Base-by-base conservation (phyloP, 2,329 filamentous ascomycete genomes). In the Huntiella moniliformis region DNA sequence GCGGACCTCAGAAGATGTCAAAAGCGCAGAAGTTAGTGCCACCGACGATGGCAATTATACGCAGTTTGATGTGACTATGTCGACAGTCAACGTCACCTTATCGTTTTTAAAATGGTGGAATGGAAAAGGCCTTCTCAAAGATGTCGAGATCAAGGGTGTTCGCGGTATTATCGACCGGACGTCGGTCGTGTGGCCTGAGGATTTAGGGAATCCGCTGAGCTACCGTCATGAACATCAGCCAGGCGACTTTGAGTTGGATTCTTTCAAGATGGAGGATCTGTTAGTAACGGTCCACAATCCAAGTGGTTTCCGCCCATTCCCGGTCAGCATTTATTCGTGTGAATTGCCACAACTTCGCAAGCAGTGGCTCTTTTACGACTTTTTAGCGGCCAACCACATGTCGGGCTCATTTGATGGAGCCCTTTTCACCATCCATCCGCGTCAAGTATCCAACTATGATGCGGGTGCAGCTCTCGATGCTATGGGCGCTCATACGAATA, bases 41-140 rank as follows among this genome's bases (percentile, higher is more conserved):
- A 73, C 78, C 48, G 87, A 96, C 56, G 88, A 96, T 57, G 85
- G 83, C 13, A 98, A 98, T 57, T 98, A 96, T 60, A 95, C 87
- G 0, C 91, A 98, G 54, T 98, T 95, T 54, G 91, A 98, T 56
- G 68, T 98, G 12, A 94, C 86, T 0, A 84, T 98, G 49, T 84
- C 91, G 51, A 92, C 84, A 0, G 84, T 98, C 51, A 94, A 98
- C 56, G 88, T 98, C 37, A 96, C 88, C 0, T 61, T 98, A 18
- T 98, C 91, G 0, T 96, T 98, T 54, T 71, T 86, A n/a, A 96
- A 95, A 58, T 98, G 91, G 91, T 92, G 93, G 75, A 96, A 94
- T 54, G 88, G 91, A 16, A 95, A 88, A 60, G 91, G 91, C 0
- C 70, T 92, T 4, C 66, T 98, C 6, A 79, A 83, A 54, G 84